These are phyloP conservation scores for Ophiostoma ulmi DNA, from an alignment of 2,329 filamentous ascomycete genomes.

Conservation along the genomic window DNA sequence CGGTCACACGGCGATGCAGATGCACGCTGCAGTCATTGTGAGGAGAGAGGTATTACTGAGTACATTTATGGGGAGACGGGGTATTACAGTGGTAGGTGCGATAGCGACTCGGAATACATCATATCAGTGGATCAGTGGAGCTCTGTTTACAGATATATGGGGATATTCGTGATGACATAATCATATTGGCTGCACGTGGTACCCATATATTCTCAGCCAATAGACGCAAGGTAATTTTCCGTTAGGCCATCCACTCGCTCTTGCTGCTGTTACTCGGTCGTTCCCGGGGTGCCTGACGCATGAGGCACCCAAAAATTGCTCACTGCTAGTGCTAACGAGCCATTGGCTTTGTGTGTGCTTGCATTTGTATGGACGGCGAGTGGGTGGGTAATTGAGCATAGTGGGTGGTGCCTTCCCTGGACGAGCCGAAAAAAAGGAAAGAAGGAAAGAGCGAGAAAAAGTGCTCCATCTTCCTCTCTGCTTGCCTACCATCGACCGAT, in stretches of 20 bases:
- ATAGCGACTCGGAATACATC: neutral
- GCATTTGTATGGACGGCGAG: conserved; percentile 3
- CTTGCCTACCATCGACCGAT: conserved; percentile 19
- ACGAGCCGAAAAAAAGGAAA: conserved; percentile 22
- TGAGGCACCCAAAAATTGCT: conserved; percentile 24
- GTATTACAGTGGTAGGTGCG: neutral
- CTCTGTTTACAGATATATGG: neutral
- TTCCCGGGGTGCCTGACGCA: conserved; percentile 25
- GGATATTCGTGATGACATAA: neutral
- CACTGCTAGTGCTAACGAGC: conserved; percentile 8
- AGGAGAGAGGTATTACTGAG: neutral
- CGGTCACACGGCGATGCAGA: conserved; percentile 1
- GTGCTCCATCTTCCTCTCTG: conserved; percentile 17
- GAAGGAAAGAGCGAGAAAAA: conserved; percentile 20
- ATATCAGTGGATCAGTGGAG: neutral
- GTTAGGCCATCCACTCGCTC: conserved; percentile 13
- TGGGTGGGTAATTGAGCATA: conserved; percentile 3
- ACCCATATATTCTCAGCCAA: conserved; percentile 8
- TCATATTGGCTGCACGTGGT: neutral
- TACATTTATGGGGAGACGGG: neutral
- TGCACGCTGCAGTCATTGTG: conserved; percentile 6
- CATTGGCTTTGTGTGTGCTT: conserved; percentile 8
- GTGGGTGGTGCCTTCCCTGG: conserved; percentile 19
- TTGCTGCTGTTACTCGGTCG: conserved; percentile 22
- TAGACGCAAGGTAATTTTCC: conserved; percentile 23